A percentile compares a stretch with the other conserved stretches of the same genome.
phyloP scores from a whole-genome alignment of 148 eudicot species.

The Rhododendron williamsianum region DNA sequence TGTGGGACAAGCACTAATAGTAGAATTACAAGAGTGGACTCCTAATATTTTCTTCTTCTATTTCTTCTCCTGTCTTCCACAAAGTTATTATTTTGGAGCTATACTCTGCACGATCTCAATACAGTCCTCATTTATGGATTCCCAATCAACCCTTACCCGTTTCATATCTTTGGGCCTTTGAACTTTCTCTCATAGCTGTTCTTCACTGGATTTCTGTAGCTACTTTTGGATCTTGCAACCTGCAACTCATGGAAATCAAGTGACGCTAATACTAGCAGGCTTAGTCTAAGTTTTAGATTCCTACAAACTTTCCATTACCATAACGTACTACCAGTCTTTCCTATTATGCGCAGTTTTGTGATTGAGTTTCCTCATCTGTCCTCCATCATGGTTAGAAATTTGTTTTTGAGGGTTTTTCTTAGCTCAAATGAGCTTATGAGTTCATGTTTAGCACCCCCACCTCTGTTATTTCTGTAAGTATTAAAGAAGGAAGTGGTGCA shows the following conservation, averaged over 20 bases:
- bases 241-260: not conserved
- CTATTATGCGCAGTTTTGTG: not conserved
- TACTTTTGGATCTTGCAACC: not conserved
- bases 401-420: not conserved
- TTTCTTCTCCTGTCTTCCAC: not conserved
- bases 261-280: not conserved
- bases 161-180: not conserved
- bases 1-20: not conserved
- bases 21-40: not conserved
- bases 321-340: not conserved
- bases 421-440: not conserved
- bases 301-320: not conserved
- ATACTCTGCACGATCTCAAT: not conserved
- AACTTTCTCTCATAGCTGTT: not conserved
- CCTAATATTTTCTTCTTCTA: not conserved
- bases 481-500: not conserved
- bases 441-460: not conserved
- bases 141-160: not conserved
- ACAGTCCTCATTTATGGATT: not conserved
- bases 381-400: not conserved
- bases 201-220: not conserved
- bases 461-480: not conserved
- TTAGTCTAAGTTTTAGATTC: not conserved
- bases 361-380: not conserved
- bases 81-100: not conserved